Evolutionary conservation across 2,329 filamentous ascomycete genomes (phyloP).

Genomic region (Lecanicillium sp.): DNA sequence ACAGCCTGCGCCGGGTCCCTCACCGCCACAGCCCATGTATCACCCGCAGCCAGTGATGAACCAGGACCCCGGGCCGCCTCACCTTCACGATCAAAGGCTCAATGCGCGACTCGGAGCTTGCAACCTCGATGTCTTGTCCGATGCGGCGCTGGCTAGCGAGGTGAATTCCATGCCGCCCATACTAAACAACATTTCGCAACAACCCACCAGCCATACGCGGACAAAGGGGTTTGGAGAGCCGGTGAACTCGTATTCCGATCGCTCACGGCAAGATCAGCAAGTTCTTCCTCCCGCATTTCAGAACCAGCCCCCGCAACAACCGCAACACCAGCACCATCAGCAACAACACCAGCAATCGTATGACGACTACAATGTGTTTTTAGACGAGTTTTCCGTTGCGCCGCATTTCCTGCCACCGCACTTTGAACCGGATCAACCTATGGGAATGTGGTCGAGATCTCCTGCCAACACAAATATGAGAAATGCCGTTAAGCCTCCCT

Average conservation of each 20-base stretch:
- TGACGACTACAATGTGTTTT: conserved; percentile 52
- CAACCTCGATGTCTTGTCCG: conserved; percentile 51
- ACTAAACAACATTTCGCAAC: conserved; percentile 36
- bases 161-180: conserved; percentile 44
- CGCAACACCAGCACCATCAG: conserved; percentile 28
- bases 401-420: conserved; percentile 48
- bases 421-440: conserved; percentile 46
- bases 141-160: conserved; percentile 52
- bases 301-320: conserved; percentile 20
- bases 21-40: conserved; percentile 17
- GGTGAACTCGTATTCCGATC: conserved; percentile 38
- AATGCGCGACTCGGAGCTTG: conserved; percentile 39
- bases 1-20: conserved; percentile 17
- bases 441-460: conserved; percentile 42
- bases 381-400: conserved; percentile 48
- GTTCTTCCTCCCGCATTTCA: conserved; percentile 31
- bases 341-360: conserved; percentile 34
- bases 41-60: conserved; percentile 11
- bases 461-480: conserved; percentile 29
- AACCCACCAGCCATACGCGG: conserved; percentile 30
- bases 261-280: conserved; percentile 37
- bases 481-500: conserved; percentile 38
- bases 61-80: conserved; percentile 21
- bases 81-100: conserved; percentile 39
- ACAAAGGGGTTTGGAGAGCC: conserved; percentile 43